These are phyloP conservation scores for Xerocomellus chrysenteron DNA, from an alignment of 768 basidiomycete species.

Conservation along the genomic window DNA sequence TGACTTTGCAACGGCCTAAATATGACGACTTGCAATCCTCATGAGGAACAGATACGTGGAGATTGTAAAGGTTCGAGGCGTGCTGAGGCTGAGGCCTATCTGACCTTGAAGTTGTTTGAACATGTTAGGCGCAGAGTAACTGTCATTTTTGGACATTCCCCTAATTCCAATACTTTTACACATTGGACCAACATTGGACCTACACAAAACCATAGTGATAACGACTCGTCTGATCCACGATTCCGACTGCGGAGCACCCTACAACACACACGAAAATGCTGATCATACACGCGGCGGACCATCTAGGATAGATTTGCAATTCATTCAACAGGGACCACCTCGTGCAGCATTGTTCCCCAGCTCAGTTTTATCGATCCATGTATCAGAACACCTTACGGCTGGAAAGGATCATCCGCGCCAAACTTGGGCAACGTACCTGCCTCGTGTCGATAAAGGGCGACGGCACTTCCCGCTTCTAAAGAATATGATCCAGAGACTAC, in stretches of 20 bases:
- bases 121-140: conserved; percentile 4
- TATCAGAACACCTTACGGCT: not conserved
- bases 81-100: too few species aligned
- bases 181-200: too few species aligned
- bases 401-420: not conserved
- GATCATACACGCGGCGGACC: not conserved
- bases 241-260: not conserved
- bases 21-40: conserved; percentile 1
- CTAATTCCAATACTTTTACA: not conserved
- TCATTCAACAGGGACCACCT: not conserved
- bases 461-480: not conserved
- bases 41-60: not conserved
- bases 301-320: not conserved
- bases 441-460: not conserved
- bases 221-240: not conserved
- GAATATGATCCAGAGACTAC: not conserved
- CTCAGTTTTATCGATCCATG: not conserved
- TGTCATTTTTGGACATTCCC: not conserved
- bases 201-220: not conserved
- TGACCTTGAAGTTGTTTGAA: conserved; percentile 9
- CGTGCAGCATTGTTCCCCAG: not conserved
- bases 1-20: conserved; percentile 4
- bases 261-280: not conserved
- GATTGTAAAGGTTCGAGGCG: not conserved
- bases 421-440: not conserved